Evolutionary conservation across 1,284 basidiomycete species (phyloP).

Genomic region (Irpex lacteus): DNA sequence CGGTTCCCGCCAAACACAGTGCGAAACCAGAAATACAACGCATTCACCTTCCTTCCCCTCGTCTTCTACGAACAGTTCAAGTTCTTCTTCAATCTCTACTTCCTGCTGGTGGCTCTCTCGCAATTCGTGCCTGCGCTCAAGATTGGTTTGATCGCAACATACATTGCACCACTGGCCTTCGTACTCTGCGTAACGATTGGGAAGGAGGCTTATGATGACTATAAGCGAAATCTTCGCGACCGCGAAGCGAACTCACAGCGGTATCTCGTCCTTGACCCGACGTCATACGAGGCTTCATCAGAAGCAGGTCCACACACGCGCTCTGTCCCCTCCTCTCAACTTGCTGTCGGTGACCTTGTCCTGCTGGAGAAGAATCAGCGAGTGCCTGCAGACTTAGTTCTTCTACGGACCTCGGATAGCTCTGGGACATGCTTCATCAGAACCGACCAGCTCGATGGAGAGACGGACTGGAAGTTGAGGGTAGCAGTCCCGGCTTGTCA

Average conservation of each 20-base stretch:
- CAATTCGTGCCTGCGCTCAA: conserved; percentile 96
- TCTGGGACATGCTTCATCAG: conserved; percentile 96
- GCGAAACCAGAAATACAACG: conserved; percentile 97
- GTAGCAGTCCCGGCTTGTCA: conserved; percentile 88
- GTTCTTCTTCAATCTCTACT: conserved; percentile 99
- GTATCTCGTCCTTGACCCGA: conserved; percentile 78
- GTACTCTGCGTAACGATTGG: conserved; percentile 95
- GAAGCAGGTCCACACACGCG: conserved; percentile 55
- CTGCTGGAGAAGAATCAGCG: conserved; percentile 95
- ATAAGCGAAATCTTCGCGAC: conserved; percentile 89
- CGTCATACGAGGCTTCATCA: conserved; percentile 26
- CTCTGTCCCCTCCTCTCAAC: conserved; percentile 82
- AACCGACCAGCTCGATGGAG: conserved; percentile 97
- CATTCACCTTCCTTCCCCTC: conserved; percentile 91
- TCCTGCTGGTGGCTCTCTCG: conserved; percentile 93
- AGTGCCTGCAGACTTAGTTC: conserved; percentile 92
- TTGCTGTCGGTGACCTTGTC: conserved; percentile 92
- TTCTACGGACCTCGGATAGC: conserved; percentile 84
- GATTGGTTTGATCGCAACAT: conserved; percentile 96
- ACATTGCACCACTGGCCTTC: conserved; percentile 94
- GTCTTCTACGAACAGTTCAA: conserved; percentile 99
- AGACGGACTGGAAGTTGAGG: conserved; percentile 98
- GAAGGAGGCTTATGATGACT: conserved; percentile 98
- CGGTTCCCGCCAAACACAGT: conserved; percentile 84
- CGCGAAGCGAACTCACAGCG: conserved; percentile 92